phyloP scores from a whole-genome alignment of 116 monocot genomes.

The Papilionanthe hybrid region DNA sequence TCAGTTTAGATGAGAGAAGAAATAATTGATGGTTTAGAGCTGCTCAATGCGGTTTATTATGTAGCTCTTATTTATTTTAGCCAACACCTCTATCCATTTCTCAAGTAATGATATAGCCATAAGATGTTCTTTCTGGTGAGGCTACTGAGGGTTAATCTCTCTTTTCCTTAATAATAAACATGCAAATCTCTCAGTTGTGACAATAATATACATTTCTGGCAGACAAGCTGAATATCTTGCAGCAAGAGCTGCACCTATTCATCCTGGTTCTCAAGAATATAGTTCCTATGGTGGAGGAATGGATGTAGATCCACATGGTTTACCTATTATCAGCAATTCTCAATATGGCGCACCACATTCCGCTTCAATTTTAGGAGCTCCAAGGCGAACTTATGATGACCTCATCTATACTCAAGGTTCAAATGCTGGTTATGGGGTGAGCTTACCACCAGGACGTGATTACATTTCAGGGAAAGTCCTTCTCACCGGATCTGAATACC shows the following conservation, averaged over 20 bases:
- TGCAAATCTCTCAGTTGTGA: slow-evolving; percentile 27
- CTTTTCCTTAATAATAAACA: slow-evolving; percentile 49
- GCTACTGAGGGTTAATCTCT: background rate
- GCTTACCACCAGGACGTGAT: slow-evolving; percentile 82
- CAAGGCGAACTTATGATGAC: slow-evolving; percentile 67
- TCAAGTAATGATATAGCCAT: background rate
- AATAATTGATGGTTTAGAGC: background rate
- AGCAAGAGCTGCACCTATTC: slow-evolving; percentile 60
- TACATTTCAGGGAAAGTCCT: slow-evolving; percentile 70
- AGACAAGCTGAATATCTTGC: slow-evolving; percentile 95
- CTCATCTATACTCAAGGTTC: slow-evolving; percentile 65
- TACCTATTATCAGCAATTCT: slow-evolving; percentile 52
- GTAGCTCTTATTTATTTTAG: background rate
- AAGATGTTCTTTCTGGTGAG: background rate
- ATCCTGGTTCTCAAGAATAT: slow-evolving; percentile 59
- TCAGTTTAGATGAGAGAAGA: slow-evolving; percentile 1
- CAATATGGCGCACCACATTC: slow-evolving; percentile 63
- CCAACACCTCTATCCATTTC: background rate
- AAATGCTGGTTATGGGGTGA: slow-evolving; percentile 55
- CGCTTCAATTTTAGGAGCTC: slow-evolving; percentile 67
- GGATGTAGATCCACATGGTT: slow-evolving; percentile 63
- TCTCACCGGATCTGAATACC: slow-evolving; percentile 52
- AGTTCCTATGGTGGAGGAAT: slow-evolving; percentile 61
- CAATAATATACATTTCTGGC: slow-evolving; percentile 89
- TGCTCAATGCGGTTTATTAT: background rate